These are phyloP conservation scores for Aureococcus anophagefferens DNA, from an alignment of 108 stramenopile species.

Conservation along the genomic window DNA sequence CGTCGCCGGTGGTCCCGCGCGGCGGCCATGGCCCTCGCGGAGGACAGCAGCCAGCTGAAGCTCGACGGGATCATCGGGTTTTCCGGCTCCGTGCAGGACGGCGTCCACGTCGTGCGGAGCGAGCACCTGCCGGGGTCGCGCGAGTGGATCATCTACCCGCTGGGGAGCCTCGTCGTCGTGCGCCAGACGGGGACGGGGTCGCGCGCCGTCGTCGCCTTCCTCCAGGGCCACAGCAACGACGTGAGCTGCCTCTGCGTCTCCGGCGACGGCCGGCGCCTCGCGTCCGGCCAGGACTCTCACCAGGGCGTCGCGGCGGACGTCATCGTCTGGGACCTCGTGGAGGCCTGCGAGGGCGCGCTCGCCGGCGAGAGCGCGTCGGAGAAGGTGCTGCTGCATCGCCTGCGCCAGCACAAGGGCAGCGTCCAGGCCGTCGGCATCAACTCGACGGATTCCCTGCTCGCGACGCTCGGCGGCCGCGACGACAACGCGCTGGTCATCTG, in stretches of 20 bases:
- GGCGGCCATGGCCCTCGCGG: too few relatives aligned
- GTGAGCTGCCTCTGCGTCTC: constrained; percentile 60
- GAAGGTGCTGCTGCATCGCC: constrained; percentile 47
- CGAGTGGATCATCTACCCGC: constrained; percentile 25
- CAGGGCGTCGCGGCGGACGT: constrained; percentile 52
- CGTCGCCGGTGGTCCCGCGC: too few relatives aligned
- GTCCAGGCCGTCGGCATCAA: constrained; percentile 59
- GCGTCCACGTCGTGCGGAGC: too few relatives aligned
- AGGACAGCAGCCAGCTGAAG: too few relatives aligned
- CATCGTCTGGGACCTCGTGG: constrained; percentile 60
- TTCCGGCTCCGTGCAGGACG: too few relatives aligned
- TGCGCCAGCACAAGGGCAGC: constrained; percentile 57
- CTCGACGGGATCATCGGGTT: too few relatives aligned
- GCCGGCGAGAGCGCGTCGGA: constrained; percentile 24
- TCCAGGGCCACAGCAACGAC: constrained; percentile 61
- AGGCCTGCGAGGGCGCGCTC: constrained; percentile 38
- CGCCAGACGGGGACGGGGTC: constrained; percentile 26
- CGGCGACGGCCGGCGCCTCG: constrained; percentile 53
- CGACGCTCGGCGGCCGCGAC: constrained; percentile 67
- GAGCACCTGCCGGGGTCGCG: too few relatives aligned
- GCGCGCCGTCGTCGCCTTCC: constrained; percentile 35
- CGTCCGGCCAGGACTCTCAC: constrained; percentile 56
- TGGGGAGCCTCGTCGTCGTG: constrained; percentile 38
- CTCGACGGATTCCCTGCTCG: constrained; percentile 49
- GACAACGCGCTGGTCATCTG: constrained; percentile 82